A percentile compares a stretch with the other conserved stretches of the same genome.
phyloP scores from a whole-genome alignment of 768 basidiomycete species.

The Boletus rubescentipes region DNA sequence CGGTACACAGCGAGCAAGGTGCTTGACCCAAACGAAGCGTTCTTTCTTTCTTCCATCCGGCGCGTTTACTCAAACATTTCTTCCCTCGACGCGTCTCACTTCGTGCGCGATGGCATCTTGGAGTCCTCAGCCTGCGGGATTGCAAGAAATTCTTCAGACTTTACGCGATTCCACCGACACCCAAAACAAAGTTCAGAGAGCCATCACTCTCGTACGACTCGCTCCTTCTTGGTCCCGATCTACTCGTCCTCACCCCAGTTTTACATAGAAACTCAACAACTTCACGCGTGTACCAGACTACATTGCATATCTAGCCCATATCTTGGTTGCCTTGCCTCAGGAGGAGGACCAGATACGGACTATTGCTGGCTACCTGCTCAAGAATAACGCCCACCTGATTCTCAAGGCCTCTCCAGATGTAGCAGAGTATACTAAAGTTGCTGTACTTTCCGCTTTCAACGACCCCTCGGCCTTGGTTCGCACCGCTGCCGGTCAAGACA shows the following conservation, averaged over 20 bases:
- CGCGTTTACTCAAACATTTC: slow-evolving; percentile 26
- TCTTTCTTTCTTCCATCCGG: slow-evolving; percentile 29
- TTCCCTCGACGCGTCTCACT: slow-evolving; percentile 28
- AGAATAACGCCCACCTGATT: slow-evolving; percentile 89
- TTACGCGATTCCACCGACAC: slow-evolving; percentile 89
- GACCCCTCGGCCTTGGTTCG: slow-evolving; percentile 86
- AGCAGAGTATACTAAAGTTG: slow-evolving; percentile 67
- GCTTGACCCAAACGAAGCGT: slow-evolving; percentile 12
- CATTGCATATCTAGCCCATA: slow-evolving; percentile 93
- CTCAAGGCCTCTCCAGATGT: slow-evolving; percentile 66
- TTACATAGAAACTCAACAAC: slow-evolving; percentile 73
- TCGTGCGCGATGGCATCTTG: slow-evolving; percentile 62
- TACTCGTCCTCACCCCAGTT: slow-evolving; percentile 19
- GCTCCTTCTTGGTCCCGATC: slow-evolving; percentile 19
- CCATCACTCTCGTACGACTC: slow-evolving; percentile 73
- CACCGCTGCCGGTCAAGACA: slow-evolving; percentile 90
- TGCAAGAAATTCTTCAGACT: slow-evolving; percentile 90
- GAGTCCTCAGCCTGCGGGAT: slow-evolving; percentile 80
- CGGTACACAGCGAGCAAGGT: slow-evolving; percentile 29
- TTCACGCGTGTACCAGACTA: slow-evolving; percentile 92
- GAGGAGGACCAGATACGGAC: slow-evolving; percentile 93
- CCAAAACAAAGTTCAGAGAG: slow-evolving; percentile 67
- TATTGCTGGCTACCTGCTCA: slow-evolving; percentile 94
- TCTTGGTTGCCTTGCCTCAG: slow-evolving; percentile 73
- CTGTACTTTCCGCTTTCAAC: slow-evolving; percentile 78